phyloP scores from a whole-genome alignment of 106 monocot genomes.

The Phalaenopsis aphrodite region DNA sequence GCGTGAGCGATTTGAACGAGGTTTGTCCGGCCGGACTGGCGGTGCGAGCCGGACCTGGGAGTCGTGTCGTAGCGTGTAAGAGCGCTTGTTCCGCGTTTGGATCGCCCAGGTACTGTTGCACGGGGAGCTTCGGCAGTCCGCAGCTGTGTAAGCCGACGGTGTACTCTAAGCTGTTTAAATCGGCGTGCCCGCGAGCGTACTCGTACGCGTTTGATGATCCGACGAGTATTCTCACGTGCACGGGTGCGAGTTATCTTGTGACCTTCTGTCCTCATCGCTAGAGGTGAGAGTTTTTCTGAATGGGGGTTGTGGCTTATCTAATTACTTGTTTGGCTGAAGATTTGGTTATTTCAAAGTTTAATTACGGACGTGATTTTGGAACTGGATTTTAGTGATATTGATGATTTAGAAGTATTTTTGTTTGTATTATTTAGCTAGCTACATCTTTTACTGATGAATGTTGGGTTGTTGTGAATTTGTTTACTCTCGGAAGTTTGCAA shows the following conservation, averaged over 20 bases:
- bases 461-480: too few species aligned
- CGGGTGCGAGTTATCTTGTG: conserved; percentile 45
- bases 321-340: too few species aligned
- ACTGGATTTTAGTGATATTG: too few species aligned
- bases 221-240: conserved; percentile 61
- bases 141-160: conserved; percentile 60
- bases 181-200: conserved; percentile 59
- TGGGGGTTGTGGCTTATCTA: too few species aligned
- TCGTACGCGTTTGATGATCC: conserved; percentile 76
- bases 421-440: too few species aligned
- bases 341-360: too few species aligned
- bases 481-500: too few species aligned
- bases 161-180: conserved; percentile 61
- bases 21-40: conserved; percentile 38
- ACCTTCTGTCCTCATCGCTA: conserved; percentile 56
- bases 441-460: too few species aligned
- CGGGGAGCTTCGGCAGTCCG: conserved; percentile 60
- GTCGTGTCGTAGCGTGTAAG: conserved; percentile 54
- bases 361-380: too few species aligned
- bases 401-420: too few species aligned
- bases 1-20: conserved; percentile 49
- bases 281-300: too few species aligned
- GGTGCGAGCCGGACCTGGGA: conserved; percentile 21
- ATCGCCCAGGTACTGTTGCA: conserved; percentile 66
- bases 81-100: conserved; percentile 70